Conservation (phyloP, 208 protist genomes). For the Crithidia brevicula region DNA sequence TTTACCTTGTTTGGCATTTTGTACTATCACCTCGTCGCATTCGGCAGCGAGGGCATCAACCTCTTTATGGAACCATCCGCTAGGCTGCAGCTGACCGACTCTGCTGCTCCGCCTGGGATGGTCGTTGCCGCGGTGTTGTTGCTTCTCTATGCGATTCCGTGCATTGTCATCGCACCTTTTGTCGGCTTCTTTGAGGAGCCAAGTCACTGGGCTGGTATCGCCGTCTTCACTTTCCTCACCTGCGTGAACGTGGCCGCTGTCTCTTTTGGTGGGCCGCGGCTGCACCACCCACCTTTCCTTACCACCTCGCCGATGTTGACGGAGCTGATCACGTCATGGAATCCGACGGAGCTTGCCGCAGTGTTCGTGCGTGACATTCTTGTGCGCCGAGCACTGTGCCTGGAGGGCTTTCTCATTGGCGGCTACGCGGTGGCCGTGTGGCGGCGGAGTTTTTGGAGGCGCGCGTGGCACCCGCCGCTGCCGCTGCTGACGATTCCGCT, state of each 20-base stretch:
- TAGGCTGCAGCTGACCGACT: background rate
- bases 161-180: constrained; percentile 57
- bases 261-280: constrained; percentile 47
- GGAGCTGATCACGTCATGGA: constrained; percentile 29
- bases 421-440: constrained; percentile 57
- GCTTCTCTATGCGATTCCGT: constrained; percentile 61
- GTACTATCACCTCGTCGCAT: constrained; percentile 63
- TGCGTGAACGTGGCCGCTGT: constrained; percentile 48
- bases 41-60: constrained; percentile 30
- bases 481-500: constrained; percentile 71
- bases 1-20: constrained; percentile 58
- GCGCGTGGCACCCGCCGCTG: constrained; percentile 65
- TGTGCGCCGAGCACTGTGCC: constrained; percentile 29
- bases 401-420: constrained; percentile 67
- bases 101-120: constrained; percentile 16
- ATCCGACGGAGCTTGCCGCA: constrained; percentile 5
- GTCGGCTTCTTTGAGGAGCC: constrained; percentile 70
- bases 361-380: constrained; percentile 28
- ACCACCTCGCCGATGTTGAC: constrained; percentile 44
- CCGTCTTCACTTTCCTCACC: constrained; percentile 45
- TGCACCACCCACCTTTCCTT: constrained; percentile 72
- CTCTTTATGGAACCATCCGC: constrained; percentile 25
- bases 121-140: constrained; percentile 33
- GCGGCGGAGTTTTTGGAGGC: constrained; percentile 51
- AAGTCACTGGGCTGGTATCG: constrained; percentile 26